Conservation (phyloP, 2,329 filamentous ascomycete genomes). For the Penicillium sp. region DNA sequence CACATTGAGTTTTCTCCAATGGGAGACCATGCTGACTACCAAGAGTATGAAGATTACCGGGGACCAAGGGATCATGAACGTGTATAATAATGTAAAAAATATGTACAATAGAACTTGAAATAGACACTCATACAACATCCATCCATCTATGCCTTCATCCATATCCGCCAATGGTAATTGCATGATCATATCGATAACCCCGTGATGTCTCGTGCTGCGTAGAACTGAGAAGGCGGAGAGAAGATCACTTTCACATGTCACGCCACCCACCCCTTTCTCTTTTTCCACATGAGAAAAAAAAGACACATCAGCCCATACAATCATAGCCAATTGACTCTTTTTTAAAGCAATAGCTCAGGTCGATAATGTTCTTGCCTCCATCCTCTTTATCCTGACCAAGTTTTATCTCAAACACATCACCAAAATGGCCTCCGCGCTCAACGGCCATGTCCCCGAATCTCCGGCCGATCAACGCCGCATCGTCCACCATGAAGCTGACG, state of each 20-base stretch:
- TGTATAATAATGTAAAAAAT: conserved; percentile 10
- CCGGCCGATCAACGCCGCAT: conserved; percentile 48
- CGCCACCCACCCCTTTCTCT: conserved; percentile 27
- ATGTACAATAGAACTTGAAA: neutral
- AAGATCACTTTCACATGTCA: conserved; percentile 33
- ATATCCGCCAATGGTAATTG: neutral
- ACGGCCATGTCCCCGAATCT: conserved; percentile 26
- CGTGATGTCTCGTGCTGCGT: conserved; percentile 12
- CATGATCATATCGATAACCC: neutral
- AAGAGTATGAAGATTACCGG: conserved; percentile 2
- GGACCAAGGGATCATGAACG: neutral
- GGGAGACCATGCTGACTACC: neutral
- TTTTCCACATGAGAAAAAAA: conserved; percentile 3
- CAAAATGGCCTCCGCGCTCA: conserved; percentile 27
- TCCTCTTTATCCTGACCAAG: conserved; percentile 16
- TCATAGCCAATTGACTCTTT: conserved; percentile 3
- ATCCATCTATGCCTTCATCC: neutral
- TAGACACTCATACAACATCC: neutral
- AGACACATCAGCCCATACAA: conserved; percentile 23
- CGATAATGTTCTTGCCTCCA: conserved; percentile 18
- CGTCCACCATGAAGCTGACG: conserved; percentile 66
- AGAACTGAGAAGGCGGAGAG: conserved; percentile 14
- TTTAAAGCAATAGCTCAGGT: conserved; percentile 24
- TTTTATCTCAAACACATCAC: conserved; percentile 9
- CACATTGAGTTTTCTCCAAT: conserved; percentile 4